Percentiles rank a stretch among this genome's conserved stretches.
Evolutionary conservation across 2,329 filamentous ascomycete genomes (phyloP).

Genomic region (Scedosporium aurantiacum): DNA sequence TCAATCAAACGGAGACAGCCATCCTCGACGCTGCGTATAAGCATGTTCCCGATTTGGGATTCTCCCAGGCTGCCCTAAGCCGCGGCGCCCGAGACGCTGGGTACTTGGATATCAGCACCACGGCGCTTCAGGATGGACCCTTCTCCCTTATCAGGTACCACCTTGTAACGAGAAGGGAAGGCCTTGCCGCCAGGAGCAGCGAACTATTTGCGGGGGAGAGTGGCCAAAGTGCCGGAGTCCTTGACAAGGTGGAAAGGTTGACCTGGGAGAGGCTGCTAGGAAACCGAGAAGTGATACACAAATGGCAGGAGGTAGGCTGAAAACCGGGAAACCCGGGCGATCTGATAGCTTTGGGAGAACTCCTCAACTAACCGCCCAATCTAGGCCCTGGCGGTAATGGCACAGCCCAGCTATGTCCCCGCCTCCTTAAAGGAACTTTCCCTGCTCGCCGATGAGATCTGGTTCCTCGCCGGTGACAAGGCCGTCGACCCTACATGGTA

Average conservation of each 20-base stretch:
- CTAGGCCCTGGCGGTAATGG: conserved; percentile 82
- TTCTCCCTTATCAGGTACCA: conserved; percentile 78
- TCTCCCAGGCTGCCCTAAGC: conserved; percentile 61
- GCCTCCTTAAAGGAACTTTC: conserved; percentile 69
- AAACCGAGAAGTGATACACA: conserved; percentile 60
- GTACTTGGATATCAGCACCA: conserved; percentile 76
- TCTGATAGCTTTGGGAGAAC: background rate
- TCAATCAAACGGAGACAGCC: conserved; percentile 55
- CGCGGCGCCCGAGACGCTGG: conserved; percentile 74
- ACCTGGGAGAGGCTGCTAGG: conserved; percentile 66
- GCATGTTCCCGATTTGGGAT: conserved; percentile 74
- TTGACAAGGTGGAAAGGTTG: conserved; percentile 57
- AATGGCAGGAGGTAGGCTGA: conserved; percentile 69
- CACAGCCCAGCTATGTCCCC: conserved; percentile 67
- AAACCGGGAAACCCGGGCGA: background rate
- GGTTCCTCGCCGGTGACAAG: conserved; percentile 72
- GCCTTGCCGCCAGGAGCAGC: conserved; percentile 33
- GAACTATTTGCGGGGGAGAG: conserved; percentile 26
- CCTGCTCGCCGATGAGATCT: conserved; percentile 81
- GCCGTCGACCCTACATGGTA: conserved; percentile 87
- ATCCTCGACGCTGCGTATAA: conserved; percentile 74
- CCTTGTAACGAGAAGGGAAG: conserved; percentile 54
- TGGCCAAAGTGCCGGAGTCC: conserved; percentile 32
- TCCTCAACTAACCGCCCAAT: conserved; percentile 1
- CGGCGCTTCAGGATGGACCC: conserved; percentile 66